Base-by-base conservation (phyloP, 2,329 filamentous ascomycete species). In the Microcyclosporella mali region DNA sequence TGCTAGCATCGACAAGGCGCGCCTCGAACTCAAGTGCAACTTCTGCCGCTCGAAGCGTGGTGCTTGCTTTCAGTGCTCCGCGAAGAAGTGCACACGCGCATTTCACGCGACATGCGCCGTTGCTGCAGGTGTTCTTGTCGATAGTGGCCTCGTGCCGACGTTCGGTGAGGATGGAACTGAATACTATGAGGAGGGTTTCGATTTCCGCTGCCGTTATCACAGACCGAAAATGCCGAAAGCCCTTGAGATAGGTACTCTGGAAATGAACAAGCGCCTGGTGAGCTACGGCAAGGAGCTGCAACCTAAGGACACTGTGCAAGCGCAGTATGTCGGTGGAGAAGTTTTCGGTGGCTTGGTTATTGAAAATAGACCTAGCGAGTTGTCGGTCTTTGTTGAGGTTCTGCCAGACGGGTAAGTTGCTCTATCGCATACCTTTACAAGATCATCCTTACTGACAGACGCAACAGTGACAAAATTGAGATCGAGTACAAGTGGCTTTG, bases 51-150 rank as follows among this genome's bases (percentile, higher is more conserved):
- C 88, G 25, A 94, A 92, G 65, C 85, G 85, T 44, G 92, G 92
- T n/a, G 88, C 88, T 12, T 95, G 90, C 67, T 94, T 98, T 69
- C 90, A 97, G 65, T 98, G 92, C 66, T 94, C 88, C 1, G 84
- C 88, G 55, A 90, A 89, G 70, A 97, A 95, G 64, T 98, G 92
- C 58, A 84, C 87, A 3, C 77, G 92, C 51, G 84, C 90, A 7
- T 98, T 95, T 66, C 92, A 98, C 63, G 86, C 90, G 12, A 97
- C 89, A 1, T 98, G 92, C 62, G 92, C 92, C 2, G 84, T 88
- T 6, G 82, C 90, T 16, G 90, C 89, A 28, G 92, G 92, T 43
- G 88, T 95, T 2, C 85, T 94, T 61, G 82, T 95, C 37, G 90
- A 98, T 61, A 80, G 88, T 56, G 86, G 86, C 21, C 80, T 88